Evolutionary conservation across 306 rosid species (phyloP).

Genomic region (Sophora flavescens): DNA sequence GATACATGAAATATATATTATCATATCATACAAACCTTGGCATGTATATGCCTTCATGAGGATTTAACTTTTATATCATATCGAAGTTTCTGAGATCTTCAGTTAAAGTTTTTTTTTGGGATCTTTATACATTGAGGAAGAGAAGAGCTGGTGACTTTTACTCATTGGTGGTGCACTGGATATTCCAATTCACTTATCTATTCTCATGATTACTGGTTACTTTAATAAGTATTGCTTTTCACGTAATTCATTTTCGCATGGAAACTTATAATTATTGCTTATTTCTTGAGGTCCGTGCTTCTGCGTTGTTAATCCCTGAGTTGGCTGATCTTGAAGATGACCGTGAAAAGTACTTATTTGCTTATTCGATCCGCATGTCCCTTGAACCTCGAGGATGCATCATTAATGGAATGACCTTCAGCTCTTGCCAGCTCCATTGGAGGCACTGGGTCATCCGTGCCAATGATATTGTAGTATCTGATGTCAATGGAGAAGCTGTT

Average conservation of each 20-base stretch:
- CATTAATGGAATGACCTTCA: conserved; percentile 64
- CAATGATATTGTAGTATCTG: conserved; percentile 54
- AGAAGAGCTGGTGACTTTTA: conserved; percentile 33
- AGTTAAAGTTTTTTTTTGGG: neutral
- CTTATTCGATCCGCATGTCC: conserved; percentile 88
- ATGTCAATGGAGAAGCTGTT: conserved; percentile 77
- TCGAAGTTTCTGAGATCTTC: conserved; percentile 1
- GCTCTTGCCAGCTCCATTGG: conserved; percentile 76
- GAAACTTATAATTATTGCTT: conserved; percentile 43
- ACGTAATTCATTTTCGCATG: conserved; percentile 20
- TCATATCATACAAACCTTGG: conserved; percentile 6
- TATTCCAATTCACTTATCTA: conserved; percentile 34
- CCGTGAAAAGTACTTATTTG: conserved; percentile 55
- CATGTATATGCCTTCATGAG: conserved; percentile 30
- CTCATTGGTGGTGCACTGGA: conserved; percentile 1
- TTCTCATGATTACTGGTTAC: conserved; percentile 11
- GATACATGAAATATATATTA: conserved; percentile 11
- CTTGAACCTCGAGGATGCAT: conserved; percentile 74
- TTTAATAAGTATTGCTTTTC: conserved; percentile 14
- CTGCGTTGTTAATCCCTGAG: conserved; percentile 83
- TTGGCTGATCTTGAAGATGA: conserved; percentile 47
- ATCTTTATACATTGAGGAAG: conserved; percentile 12
- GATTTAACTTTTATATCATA: conserved; percentile 10
- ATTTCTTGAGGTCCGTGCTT: conserved; percentile 75
- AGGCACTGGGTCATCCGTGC: conserved; percentile 85